Conservation (phyloP, 2,329 filamentous ascomycete genomes). For the Volutella citrinella region DNA sequence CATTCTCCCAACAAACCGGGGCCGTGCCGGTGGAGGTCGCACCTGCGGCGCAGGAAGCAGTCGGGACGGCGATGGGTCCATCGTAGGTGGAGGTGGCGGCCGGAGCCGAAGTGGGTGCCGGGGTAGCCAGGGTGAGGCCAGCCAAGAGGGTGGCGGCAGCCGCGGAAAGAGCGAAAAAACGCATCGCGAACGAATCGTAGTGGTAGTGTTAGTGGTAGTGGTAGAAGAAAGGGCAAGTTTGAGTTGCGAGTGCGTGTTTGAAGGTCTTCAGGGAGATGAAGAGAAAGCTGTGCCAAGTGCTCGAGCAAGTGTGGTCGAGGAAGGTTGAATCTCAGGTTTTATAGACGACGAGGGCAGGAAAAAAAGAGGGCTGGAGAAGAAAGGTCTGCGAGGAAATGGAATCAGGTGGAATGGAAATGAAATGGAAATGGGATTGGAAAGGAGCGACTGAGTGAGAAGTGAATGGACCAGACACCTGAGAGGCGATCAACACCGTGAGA, state of each 20-base stretch:
- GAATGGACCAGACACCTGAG: conserved; percentile 1
- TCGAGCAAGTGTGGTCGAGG: too few relatives aligned
- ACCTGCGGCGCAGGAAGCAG: conserved; percentile 5
- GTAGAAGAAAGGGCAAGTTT: too few relatives aligned
- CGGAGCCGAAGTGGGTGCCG: conserved; percentile 4
- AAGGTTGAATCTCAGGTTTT: too few relatives aligned
- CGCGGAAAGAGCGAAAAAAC: conserved; percentile 3
- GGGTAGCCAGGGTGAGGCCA: conserved; percentile 15
- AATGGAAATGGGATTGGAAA: conserved; percentile 9
- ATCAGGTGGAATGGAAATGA: conserved; percentile 3
- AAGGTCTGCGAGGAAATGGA: not conserved
- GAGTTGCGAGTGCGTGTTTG: too few relatives aligned
- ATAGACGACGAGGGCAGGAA: too few relatives aligned
- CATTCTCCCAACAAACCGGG: conserved; percentile 24
- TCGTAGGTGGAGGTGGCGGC: not conserved
- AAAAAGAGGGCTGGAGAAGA: too few relatives aligned
- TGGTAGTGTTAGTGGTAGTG: too few relatives aligned
- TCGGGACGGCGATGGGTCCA: conserved; percentile 14
- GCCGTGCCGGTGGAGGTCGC: conserved; percentile 6
- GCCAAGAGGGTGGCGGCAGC: conserved; percentile 9
- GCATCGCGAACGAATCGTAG: too few relatives aligned
- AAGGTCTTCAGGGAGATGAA: too few relatives aligned
- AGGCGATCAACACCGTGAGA: conserved; percentile 5
- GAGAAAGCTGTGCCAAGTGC: too few relatives aligned
- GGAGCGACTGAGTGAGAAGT: conserved; percentile 14